Conservation (phyloP, 2,329 filamentous ascomycete species). For the Cladosporium sp. region DNA sequence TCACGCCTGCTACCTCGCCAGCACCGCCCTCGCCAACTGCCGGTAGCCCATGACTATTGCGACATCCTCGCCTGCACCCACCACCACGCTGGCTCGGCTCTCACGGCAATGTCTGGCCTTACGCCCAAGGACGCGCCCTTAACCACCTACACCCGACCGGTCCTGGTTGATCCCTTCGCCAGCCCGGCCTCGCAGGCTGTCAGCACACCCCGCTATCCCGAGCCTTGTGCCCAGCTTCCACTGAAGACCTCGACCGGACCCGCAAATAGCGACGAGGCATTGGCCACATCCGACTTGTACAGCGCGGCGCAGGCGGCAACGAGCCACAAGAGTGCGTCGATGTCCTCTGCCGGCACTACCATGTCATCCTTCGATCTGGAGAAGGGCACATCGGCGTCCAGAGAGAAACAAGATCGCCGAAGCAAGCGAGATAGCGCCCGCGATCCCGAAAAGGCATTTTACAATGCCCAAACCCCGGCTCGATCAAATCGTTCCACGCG, state of each 20-base stretch:
- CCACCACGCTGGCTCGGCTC: constrained; percentile 1
- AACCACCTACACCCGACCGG: background rate
- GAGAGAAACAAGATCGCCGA: constrained; percentile 15
- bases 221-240: constrained; percentile 8
- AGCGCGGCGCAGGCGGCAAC: background rate
- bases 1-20: background rate
- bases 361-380: constrained; percentile 30
- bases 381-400: constrained; percentile 19
- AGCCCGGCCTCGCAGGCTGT: constrained; percentile 5
- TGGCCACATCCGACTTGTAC: background rate
- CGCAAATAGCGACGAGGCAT: background rate
- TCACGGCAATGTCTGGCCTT: constrained; percentile 1
- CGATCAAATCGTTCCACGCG: constrained; percentile 6
- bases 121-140: background rate
- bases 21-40: background rate
- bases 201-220: constrained; percentile 4
- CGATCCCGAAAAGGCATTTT: constrained; percentile 25
- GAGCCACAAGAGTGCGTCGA: constrained; percentile 22
- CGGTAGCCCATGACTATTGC: constrained; percentile 7
- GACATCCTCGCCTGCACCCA: background rate
- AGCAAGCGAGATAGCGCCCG: constrained; percentile 13
- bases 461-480: constrained; percentile 16
- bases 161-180: constrained; percentile 9
- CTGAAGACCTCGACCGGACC: background rate
- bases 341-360: constrained; percentile 26